phyloP scores from a whole-genome alignment of 1,284 basidiomycete genomes.

The Cutaneotrichosporon sp. region DNA sequence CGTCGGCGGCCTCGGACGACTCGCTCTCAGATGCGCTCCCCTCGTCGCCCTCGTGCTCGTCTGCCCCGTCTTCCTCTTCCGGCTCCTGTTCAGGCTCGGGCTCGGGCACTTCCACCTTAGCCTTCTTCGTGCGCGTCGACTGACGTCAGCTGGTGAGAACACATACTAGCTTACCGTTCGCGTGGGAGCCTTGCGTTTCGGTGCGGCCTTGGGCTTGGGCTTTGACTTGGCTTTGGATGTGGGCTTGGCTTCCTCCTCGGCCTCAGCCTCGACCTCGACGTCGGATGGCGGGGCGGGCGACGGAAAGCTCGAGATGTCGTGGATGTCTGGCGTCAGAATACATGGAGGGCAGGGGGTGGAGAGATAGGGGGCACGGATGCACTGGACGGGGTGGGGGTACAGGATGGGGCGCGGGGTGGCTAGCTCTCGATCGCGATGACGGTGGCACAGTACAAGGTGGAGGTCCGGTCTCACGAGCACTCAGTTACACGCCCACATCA shows the following conservation, averaged over 20 bases:
- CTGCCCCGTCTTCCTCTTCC: neutral
- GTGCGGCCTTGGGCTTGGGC: neutral
- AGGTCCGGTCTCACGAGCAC: neutral
- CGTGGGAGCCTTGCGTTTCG: neutral
- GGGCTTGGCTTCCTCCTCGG: neutral
- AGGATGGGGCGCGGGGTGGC: neutral
- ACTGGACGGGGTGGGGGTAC: neutral
- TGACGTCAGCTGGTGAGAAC: conserved; percentile 11
- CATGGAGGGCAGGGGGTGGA: neutral
- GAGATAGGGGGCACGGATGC: neutral
- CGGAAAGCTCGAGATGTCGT: conserved; percentile 37
- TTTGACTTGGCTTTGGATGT: neutral
- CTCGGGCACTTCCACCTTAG: conserved; percentile 14
- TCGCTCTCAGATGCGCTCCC: neutral
- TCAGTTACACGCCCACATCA: neutral
- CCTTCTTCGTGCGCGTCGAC: conserved; percentile 12
- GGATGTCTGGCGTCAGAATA: conserved; percentile 30
- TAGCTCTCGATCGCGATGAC: neutral
- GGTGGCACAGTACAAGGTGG: neutral
- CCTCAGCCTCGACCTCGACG: conserved; percentile 8
- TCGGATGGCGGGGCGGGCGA: conserved; percentile 40
- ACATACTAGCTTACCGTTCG: neutral
- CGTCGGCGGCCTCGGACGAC: neutral
- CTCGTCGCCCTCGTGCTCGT: neutral
- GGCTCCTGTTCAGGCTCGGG: neutral